Evolutionary conservation across 176 grass and related monocot species (phyloP).

Genomic region (Hyparrhenia diplandra): DNA sequence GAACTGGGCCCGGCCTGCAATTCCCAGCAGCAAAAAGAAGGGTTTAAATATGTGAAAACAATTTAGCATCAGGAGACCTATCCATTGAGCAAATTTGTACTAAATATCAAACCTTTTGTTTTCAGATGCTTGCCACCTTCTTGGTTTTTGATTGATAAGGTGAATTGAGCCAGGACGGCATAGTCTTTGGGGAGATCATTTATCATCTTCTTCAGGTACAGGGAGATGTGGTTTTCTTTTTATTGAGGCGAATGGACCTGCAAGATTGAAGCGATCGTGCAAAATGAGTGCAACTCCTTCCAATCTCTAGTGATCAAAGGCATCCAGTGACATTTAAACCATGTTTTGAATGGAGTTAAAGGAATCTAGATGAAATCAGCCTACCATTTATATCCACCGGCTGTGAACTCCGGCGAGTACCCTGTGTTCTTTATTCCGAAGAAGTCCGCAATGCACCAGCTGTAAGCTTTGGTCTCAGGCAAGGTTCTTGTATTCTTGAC

Average conservation of each 20-base stretch:
- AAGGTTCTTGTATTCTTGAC: constrained; percentile 8
- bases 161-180: background rate
- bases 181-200: background rate
- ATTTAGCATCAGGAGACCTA: background rate
- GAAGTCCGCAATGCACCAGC: constrained; percentile 21
- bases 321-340: background rate
- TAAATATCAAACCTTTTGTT: background rate
- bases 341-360: too few species aligned
- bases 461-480: background rate
- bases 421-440: background rate
- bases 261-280: too few species aligned
- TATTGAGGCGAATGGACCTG: background rate
- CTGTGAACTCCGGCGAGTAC: constrained; percentile 14
- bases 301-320: too few species aligned
- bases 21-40: background rate
- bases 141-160: constrained; percentile 17
- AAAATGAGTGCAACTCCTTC: too few species aligned
- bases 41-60: background rate
- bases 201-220: background rate
- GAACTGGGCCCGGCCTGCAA: background rate
- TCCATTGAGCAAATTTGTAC: background rate
- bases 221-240: background rate
- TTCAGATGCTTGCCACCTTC: background rate
- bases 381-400: constrained; percentile 26
- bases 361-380: background rate